phyloP scores from a whole-genome alignment of 1,284 basidiomycete species.

The Naganishia sp. region DNA sequence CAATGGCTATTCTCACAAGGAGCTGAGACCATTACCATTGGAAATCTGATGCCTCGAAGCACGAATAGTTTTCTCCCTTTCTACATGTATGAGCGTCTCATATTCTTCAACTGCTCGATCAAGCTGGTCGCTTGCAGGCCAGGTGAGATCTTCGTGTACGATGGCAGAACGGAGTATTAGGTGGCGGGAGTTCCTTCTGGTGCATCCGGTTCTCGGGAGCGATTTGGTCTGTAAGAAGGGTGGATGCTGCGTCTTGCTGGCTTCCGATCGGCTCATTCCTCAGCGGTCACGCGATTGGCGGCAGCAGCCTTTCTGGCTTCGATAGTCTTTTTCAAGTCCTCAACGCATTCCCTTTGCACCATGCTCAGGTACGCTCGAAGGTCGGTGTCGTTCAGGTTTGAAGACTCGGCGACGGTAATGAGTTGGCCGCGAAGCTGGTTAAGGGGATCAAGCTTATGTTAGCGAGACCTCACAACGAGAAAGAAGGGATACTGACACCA shows the following conservation, averaged over 20 bases:
- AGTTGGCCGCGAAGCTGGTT: constrained; percentile 25
- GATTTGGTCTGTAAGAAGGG: not conserved
- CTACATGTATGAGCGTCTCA: too few relatives aligned
- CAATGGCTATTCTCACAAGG: too few relatives aligned
- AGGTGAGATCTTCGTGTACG: too few relatives aligned
- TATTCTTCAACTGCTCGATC: too few relatives aligned
- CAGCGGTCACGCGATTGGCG: not conserved
- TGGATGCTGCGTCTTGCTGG: too few relatives aligned
- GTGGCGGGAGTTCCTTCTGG: too few relatives aligned
- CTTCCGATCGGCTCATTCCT: not conserved
- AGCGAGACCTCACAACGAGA: not conserved
- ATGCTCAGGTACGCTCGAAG: constrained; percentile 23
- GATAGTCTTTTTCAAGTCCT: constrained; percentile 14
- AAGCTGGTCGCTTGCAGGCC: too few relatives aligned
- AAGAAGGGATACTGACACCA: constrained; percentile 2
- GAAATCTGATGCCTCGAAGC: too few relatives aligned
- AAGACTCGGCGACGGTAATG: constrained; percentile 14
- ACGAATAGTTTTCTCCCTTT: too few relatives aligned
- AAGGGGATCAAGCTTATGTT: not conserved
- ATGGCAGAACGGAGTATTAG: too few relatives aligned
- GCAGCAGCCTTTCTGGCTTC: constrained; percentile 7
- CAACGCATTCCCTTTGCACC: constrained; percentile 16
- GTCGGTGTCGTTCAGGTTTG: constrained; percentile 17
- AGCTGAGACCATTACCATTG: too few relatives aligned
- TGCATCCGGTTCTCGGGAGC: too few relatives aligned